phyloP scores from a whole-genome alignment of 192 early-diverging fungal genomes.

The Coemansia sp. region DNA sequence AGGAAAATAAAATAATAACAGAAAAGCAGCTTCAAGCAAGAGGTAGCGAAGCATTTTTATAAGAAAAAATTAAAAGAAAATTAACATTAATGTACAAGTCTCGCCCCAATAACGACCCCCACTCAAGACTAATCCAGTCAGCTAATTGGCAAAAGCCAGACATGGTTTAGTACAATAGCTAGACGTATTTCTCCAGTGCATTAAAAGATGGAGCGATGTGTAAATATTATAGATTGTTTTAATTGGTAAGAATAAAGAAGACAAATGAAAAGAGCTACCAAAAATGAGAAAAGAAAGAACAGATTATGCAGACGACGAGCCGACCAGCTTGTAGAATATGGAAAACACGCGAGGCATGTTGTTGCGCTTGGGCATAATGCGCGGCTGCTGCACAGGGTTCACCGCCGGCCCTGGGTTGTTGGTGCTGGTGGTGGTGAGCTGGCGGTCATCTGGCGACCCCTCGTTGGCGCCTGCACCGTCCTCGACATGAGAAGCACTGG shows the following conservation, averaged over 20 bases:
- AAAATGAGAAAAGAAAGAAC: neutral
- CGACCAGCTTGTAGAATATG: slow-evolving; percentile 51
- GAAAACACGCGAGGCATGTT: slow-evolving; percentile 38
- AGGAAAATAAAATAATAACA: too few species aligned
- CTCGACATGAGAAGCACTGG: neutral
- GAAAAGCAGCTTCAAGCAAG: too few species aligned
- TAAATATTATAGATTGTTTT: neutral
- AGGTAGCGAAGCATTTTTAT: too few species aligned
- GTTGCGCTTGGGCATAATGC: slow-evolving; percentile 16
- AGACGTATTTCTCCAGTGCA: too few species aligned
- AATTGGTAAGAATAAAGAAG: neutral
- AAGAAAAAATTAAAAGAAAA: too few species aligned
- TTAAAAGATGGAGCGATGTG: too few species aligned
- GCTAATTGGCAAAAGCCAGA: too few species aligned
- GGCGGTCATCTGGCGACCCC: neutral
- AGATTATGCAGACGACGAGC: slow-evolving; percentile 16
- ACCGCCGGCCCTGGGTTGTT: neutral
- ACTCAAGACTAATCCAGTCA: too few species aligned
- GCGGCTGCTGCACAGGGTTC: slow-evolving; percentile 1
- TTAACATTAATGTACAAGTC: too few species aligned
- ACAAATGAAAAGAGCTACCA: slow-evolving; percentile 2
- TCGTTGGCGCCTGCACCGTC: neutral
- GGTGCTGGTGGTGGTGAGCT: neutral
- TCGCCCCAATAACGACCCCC: too few species aligned
- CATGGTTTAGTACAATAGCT: too few species aligned